Base-by-base conservation (phyloP, 371 early-diverging fungal species). In the Mucor saturninus region DNA sequence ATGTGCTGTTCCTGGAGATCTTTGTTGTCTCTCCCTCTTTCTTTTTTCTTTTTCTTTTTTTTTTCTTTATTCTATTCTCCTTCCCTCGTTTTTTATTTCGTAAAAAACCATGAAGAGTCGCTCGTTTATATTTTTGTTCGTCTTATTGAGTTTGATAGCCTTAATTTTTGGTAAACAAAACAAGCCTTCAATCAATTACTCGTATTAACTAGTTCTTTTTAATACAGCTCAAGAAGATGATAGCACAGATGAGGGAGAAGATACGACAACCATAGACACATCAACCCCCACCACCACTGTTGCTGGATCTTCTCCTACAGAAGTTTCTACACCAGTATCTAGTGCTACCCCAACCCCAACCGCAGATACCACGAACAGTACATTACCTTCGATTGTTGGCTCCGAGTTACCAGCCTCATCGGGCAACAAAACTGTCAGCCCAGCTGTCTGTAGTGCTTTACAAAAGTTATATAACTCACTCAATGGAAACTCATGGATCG, bases 401-500 rank as follows among this genome's bases (percentile, higher is more conserved):
- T 43, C 43, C 15, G 13, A 15, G 7, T 21, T 15, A 10, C 50
- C 50, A 4, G 29, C 31, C 2, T 43, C 54, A 29, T n/a, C 58
- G 3, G 43, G 10, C 6, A 59, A 46, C 28, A 46, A 38, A 57
- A 64, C 67, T 15, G 61, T 61, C 4, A 55, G 58, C 43, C 65
- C 65, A 26, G 30, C 50, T 28, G 65, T 67, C 13, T 82, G 83
- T 50, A 46, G 56, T 7, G 75, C 73, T 15, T 54, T 82, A 1
- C 65, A 74, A 42, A 69, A 75, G 29, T 65, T 72, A 58, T 82
- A 68, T 32, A 65, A 62, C 3, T 48, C 65, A 6, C 45, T 76
- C 14, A 72, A 73, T 51, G 82, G 82, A 2, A 71, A 67, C 26
- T 37, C 49, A 26, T 82, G 82, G 82, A 38, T 67, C 7, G 59